phyloP scores from a whole-genome alignment of 345 rosid species.

The Kernera saxatilis region DNA sequence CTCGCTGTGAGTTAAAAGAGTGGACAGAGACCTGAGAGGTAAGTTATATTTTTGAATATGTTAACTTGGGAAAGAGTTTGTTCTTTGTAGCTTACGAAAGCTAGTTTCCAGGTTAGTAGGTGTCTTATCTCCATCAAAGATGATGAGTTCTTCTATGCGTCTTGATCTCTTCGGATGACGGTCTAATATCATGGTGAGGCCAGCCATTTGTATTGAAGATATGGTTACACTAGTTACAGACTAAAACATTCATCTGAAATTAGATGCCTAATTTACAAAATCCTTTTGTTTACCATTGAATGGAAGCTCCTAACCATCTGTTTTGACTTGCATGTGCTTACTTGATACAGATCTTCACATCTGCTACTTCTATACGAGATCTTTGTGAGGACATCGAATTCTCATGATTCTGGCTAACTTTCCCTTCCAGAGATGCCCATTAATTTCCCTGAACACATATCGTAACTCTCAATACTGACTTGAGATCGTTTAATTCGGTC shows the following conservation, averaged over 20 bases:
- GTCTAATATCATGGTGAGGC: slow-evolving; percentile 1
- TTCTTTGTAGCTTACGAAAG: neutral
- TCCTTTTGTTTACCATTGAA: neutral
- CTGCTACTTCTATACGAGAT: neutral
- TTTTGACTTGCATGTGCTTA: neutral
- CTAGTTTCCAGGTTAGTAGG: neutral
- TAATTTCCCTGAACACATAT: neutral
- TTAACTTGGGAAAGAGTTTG: neutral
- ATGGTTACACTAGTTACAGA: neutral
- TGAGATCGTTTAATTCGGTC: neutral
- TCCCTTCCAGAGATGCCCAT: neutral
- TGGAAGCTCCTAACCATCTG: neutral
- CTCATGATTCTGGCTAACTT: neutral
- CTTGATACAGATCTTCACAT: slow-evolving; percentile 16
- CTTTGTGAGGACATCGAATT: neutral
- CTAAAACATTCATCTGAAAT: neutral
- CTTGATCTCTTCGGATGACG: neutral
- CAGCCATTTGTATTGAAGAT: neutral
- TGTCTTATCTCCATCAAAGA: neutral
- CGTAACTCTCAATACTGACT: neutral
- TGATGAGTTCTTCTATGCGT: neutral
- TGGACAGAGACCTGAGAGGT: slow-evolving; percentile 57
- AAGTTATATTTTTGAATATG: neutral
- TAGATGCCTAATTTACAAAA: neutral
- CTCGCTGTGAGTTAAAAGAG: slow-evolving; percentile 63